Percentiles rank a stretch among this genome's conserved stretches.
Conservation (phyloP, 306 rosid genomes). For the Glycine soja region DNA sequence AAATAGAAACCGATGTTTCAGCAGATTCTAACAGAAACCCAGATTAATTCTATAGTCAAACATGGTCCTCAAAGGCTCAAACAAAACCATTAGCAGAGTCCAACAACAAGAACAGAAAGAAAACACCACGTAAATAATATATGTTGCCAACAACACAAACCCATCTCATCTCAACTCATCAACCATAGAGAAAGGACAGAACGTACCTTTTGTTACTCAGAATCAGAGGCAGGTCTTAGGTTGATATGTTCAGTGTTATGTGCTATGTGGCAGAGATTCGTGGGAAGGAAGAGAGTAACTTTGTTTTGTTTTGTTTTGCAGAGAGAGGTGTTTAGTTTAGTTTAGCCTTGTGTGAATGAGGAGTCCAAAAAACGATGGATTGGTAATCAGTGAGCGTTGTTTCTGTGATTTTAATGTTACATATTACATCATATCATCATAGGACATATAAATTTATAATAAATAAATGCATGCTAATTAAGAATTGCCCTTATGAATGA, state of each 20-base stretch:
- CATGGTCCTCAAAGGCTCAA: not conserved
- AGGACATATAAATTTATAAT: slow-evolving; percentile 29
- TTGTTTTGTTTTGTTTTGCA: not conserved
- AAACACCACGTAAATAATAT: not conserved
- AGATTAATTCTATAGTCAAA: not conserved
- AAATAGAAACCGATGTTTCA: not conserved
- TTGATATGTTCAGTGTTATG: slow-evolving; percentile 15
- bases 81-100: not conserved
- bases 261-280: slow-evolving; percentile 35
- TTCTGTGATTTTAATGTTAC: not conserved
- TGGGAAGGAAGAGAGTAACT: slow-evolving; percentile 2
- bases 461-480: not conserved
- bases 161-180: not conserved
- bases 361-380: slow-evolving; percentile 31
- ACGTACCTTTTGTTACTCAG: slow-evolving; percentile 44
- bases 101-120: slow-evolving; percentile 4
- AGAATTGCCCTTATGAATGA: slow-evolving; percentile 8
- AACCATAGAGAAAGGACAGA: not conserved
- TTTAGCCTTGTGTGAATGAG: not conserved
- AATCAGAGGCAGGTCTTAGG: not conserved
- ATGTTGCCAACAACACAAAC: slow-evolving; percentile 16
- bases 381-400: slow-evolving; percentile 17
- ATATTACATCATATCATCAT: not conserved
- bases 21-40: slow-evolving; percentile 34
- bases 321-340: not conserved